phyloP scores from a whole-genome alignment of 2,329 filamentous ascomycete genomes.

The Aspergillus ibericus region DNA sequence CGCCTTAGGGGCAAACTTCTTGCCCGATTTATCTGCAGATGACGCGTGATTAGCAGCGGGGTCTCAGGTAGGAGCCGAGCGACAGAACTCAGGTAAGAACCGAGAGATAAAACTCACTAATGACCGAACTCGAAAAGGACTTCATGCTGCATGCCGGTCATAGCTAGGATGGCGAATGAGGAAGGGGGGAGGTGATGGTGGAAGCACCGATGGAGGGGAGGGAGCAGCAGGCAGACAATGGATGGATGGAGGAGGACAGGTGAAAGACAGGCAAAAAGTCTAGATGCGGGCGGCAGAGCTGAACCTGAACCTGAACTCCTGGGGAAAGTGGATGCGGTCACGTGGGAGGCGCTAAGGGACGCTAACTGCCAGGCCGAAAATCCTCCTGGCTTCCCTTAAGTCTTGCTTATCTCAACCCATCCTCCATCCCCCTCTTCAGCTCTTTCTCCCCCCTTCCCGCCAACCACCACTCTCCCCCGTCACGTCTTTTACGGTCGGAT shows the following conservation, averaged over 20 bases:
- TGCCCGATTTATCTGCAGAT: constrained; percentile 62
- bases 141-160: constrained; percentile 37
- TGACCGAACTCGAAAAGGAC: constrained; percentile 56
- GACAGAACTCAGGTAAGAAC: background rate
- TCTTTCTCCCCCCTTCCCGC: constrained; percentile 2
- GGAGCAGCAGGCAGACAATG: constrained; percentile 3
- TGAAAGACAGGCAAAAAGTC: constrained; percentile 16
- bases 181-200: constrained; percentile 7
- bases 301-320: constrained; percentile 15
- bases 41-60: constrained; percentile 10
- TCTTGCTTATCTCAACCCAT: constrained; percentile 32
- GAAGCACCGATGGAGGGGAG: background rate
- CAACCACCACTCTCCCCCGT: constrained; percentile 5
- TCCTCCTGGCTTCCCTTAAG: constrained; percentile 40
- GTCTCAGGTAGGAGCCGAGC: background rate
- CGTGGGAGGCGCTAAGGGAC: constrained; percentile 38
- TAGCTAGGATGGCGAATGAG: constrained; percentile 14
- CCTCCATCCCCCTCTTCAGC: constrained; percentile 24
- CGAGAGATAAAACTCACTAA: constrained; percentile 41
- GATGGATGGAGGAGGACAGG: background rate
- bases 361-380: constrained; percentile 41
- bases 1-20: constrained; percentile 75
- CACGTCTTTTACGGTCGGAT: constrained; percentile 21
- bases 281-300: constrained; percentile 19
- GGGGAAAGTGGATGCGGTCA: constrained; percentile 36